Evolutionary conservation across 495 filamentous ascomycete species (phyloP).

Genomic region (Margaritispora aquatica): DNA sequence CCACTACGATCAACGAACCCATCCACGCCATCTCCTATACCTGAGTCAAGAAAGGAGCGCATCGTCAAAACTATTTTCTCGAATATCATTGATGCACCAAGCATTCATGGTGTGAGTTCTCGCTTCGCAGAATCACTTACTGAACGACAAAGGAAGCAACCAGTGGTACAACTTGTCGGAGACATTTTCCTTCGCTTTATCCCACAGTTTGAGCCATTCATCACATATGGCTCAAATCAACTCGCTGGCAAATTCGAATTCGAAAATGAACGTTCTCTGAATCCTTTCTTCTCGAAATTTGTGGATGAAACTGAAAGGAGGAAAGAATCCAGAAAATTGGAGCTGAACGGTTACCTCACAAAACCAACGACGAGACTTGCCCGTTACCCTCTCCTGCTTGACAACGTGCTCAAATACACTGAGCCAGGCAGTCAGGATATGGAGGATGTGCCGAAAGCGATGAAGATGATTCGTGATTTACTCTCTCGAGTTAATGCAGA

Average conservation of each 20-base stretch:
- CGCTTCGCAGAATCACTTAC: conserved; percentile 82
- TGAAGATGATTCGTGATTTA: conserved; percentile 78
- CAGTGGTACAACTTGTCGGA: conserved; percentile 82
- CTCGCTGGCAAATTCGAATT: conserved; percentile 97
- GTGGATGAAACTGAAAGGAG: conserved; percentile 95
- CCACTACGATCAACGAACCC: conserved; percentile 67
- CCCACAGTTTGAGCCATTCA: conserved; percentile 90
- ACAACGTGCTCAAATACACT: conserved; percentile 84
- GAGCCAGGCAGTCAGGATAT: conserved; percentile 82
- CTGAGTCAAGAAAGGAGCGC: conserved; percentile 76
- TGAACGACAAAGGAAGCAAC: conserved; percentile 79
- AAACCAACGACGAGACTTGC: conserved; percentile 97
- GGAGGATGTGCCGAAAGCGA: conserved; percentile 82
- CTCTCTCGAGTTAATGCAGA: conserved; percentile 86
- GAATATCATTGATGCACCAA: conserved; percentile 77
- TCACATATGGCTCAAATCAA: conserved; percentile 94
- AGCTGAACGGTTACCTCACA: conserved; percentile 96
- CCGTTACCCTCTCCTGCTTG: conserved; percentile 90
- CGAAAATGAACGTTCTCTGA: conserved; percentile 87
- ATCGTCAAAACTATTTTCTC: conserved; percentile 94
- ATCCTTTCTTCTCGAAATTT: conserved; percentile 80
- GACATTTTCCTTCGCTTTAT: conserved; percentile 94
- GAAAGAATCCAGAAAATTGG: conserved; percentile 93
- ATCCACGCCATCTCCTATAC: conserved; percentile 73
- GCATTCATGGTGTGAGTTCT: conserved; percentile 83